Evolutionary conservation across 495 filamentous ascomycete species (phyloP).

Genomic region (Filosporella fistucella): DNA sequence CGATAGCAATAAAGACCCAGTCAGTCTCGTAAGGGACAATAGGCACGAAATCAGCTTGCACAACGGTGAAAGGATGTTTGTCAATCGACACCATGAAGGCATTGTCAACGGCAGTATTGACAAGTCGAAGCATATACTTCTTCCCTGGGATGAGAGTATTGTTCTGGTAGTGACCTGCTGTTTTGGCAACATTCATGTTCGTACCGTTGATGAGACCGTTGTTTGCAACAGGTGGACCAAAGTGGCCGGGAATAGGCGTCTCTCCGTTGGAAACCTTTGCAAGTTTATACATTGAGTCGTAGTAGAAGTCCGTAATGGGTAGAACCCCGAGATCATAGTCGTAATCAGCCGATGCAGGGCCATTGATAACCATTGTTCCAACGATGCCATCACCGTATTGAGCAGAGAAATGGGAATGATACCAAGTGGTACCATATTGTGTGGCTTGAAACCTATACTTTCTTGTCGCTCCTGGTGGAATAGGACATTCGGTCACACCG

Average conservation of each 20-base stretch:
- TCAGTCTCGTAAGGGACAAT: constrained; percentile 38
- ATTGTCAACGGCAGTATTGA: constrained; percentile 49
- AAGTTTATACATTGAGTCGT: background rate
- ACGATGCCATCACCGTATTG: constrained; percentile 48
- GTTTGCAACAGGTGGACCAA: background rate
- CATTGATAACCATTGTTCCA: constrained; percentile 41
- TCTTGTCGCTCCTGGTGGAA: constrained; percentile 32
- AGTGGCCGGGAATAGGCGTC: background rate
- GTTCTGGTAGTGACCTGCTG: background rate
- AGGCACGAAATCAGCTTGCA: constrained; percentile 44
- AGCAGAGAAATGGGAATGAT: constrained; percentile 54
- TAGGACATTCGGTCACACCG: constrained; percentile 40
- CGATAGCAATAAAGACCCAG: constrained; percentile 54
- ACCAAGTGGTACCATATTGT: constrained; percentile 58
- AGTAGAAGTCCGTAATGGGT: background rate
- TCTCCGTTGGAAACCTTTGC: background rate
- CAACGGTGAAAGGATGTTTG: constrained; percentile 41
- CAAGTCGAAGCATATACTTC: constrained; percentile 37
- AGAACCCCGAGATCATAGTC: background rate
- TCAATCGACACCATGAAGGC: constrained; percentile 45
- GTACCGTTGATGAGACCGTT: background rate
- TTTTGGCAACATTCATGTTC: background rate
- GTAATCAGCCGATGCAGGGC: constrained; percentile 27
- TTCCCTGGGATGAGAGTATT: background rate
- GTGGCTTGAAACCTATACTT: constrained; percentile 48